Evolutionary conservation across 2,329 filamentous ascomycete genomes (phyloP).

Genomic region (Fusarium equiseti): DNA sequence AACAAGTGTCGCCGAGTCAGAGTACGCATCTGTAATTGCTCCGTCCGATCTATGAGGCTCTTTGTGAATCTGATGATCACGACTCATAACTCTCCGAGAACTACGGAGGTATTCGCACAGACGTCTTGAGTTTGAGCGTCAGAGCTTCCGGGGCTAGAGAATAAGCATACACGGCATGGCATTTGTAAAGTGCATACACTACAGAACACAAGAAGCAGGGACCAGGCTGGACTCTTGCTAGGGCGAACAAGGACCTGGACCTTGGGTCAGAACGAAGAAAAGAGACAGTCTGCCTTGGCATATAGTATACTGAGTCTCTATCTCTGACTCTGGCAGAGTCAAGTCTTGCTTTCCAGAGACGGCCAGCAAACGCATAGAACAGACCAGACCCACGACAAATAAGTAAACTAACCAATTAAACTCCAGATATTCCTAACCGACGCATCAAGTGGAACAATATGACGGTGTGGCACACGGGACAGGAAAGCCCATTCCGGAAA

Average conservation of each 20-base stretch:
- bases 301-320: not conserved
- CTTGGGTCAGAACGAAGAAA: not conserved
- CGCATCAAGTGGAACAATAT: not conserved
- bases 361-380: not conserved
- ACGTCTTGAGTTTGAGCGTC: not conserved
- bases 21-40: not conserved
- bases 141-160: not conserved
- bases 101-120: not conserved
- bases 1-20: not conserved
- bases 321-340: not conserved
- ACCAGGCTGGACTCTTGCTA: not conserved
- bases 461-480: not conserved
- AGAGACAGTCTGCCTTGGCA: not conserved
- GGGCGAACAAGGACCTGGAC: not conserved
- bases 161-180: not conserved
- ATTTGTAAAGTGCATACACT: not conserved
- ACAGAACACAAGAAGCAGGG: not conserved
- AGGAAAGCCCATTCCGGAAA: not conserved
- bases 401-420: accelerated
- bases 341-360: not conserved
- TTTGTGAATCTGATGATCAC: not conserved
- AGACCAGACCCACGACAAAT: not conserved
- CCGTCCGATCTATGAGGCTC: not conserved
- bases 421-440: accelerated
- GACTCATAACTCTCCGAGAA: not conserved